phyloP scores from a whole-genome alignment of 345 rosid species.

The Trapa bicornis region DNA sequence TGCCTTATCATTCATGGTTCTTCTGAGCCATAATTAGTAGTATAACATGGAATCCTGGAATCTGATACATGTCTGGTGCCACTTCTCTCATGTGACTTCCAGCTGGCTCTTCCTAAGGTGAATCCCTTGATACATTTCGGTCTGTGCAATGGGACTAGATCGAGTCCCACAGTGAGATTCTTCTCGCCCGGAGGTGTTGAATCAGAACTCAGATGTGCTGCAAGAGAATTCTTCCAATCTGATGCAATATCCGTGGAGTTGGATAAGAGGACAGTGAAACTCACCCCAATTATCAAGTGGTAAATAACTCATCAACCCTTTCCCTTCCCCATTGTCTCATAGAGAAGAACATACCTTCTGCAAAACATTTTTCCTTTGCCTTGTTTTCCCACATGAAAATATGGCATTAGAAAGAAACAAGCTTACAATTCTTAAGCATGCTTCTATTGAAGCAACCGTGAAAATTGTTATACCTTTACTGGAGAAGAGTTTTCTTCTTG shows the following conservation, averaged over 20 bases:
- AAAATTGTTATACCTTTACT: neutral
- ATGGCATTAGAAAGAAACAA: neutral
- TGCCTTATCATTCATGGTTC: no score
- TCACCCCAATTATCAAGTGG: conserved; percentile 72
- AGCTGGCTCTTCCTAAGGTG: conserved; percentile 42
- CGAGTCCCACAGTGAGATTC: conserved; percentile 70
- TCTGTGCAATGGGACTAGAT: conserved; percentile 67
- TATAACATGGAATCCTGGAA: neutral
- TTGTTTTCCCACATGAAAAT: neutral
- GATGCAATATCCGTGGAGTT: conserved; percentile 52
- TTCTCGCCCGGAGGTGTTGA: conserved; percentile 57
- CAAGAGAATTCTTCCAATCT: conserved; percentile 54
- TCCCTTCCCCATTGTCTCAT: no score
- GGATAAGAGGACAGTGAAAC: conserved; percentile 49
- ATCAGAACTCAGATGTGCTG: conserved; percentile 50
- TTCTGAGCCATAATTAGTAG: no score
- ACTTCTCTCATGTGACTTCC: conserved; percentile 10
- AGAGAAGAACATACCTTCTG: neutral
- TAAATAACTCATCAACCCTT: conserved; percentile 12
- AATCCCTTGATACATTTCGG: conserved; percentile 85
- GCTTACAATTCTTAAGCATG: neutral
- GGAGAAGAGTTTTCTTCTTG: neutral
- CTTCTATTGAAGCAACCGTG: neutral
- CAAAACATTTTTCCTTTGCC: neutral
- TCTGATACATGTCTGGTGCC: neutral